phyloP scores from a whole-genome alignment of 345 rosid genomes.

The Isatis tinctoria region DNA sequence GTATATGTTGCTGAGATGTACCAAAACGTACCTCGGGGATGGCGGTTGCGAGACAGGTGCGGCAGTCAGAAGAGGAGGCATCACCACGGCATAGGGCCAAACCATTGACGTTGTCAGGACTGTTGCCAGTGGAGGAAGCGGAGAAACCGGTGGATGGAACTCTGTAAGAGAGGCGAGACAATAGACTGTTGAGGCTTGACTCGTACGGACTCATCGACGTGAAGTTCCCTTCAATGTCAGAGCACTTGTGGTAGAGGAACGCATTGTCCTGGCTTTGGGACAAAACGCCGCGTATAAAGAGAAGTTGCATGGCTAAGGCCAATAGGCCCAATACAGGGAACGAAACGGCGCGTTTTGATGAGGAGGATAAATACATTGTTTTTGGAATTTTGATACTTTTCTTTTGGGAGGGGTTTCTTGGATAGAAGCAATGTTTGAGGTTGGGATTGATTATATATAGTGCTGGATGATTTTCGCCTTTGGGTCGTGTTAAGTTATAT shows the following conservation, averaged over 20 bases:
- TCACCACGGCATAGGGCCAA: conserved; percentile 65
- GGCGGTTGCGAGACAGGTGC: conserved; percentile 42
- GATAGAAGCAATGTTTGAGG: not conserved
- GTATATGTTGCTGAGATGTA: not conserved
- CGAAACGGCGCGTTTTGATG: not conserved
- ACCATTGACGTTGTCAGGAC: conserved; percentile 42
- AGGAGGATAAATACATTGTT: conserved; percentile 32
- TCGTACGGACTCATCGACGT: conserved; percentile 36
- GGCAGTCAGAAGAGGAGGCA: conserved; percentile 43
- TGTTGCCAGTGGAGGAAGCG: conserved; percentile 32
- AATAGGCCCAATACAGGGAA: no score
- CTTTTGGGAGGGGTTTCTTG: not conserved
- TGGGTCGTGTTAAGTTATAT: not conserved
- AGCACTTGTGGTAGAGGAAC: conserved; percentile 45
- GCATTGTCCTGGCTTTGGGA: conserved; percentile 29
- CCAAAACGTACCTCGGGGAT: conserved; percentile 32
- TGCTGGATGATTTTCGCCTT: not conserved
- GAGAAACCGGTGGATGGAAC: conserved; percentile 51
- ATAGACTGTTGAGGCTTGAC: conserved; percentile 42
- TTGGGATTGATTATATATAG: conserved; percentile 4
- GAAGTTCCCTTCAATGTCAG: conserved; percentile 39
- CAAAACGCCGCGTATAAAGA: conserved; percentile 5
- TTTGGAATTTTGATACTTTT: not conserved
- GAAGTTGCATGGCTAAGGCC: conserved; percentile 20
- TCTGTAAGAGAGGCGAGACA: conserved; percentile 32